Percentiles rank a stretch among this genome's conserved stretches.
Conservation (phyloP, 345 rosid genomes). For the Odontarrhena argentea region DNA sequence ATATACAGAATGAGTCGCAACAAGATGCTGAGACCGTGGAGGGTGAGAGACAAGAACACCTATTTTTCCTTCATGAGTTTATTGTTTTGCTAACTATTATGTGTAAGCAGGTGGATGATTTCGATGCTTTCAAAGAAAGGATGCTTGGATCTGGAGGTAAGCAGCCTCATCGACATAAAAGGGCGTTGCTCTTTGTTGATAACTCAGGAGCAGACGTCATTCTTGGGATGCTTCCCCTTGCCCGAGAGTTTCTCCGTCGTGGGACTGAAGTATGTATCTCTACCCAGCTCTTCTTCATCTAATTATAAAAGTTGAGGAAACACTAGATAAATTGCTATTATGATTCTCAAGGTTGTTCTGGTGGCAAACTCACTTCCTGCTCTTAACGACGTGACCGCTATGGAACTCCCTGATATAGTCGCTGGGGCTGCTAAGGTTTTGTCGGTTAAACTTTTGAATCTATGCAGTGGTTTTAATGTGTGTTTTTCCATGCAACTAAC, state of each 20-base stretch:
- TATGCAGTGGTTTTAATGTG: not conserved
- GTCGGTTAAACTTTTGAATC: not conserved
- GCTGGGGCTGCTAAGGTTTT: slow-evolving; percentile 97
- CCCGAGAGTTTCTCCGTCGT: slow-evolving; percentile 88
- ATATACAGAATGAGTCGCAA: slow-evolving; percentile 98
- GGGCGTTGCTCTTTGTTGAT: slow-evolving; percentile 96
- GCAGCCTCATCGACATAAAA: slow-evolving; percentile 75
- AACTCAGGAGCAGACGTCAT: slow-evolving; percentile 95
- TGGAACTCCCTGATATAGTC: slow-evolving; percentile 96
- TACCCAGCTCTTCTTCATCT: slow-evolving; percentile 9
- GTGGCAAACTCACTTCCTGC: slow-evolving; percentile 99
- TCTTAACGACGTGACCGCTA: slow-evolving; percentile 90
- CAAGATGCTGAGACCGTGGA: slow-evolving; percentile 99
- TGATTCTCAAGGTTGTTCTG: slow-evolving; percentile 77
- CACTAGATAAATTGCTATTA: slow-evolving; percentile 18
- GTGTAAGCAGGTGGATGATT: slow-evolving; percentile 79
- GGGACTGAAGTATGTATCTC: slow-evolving; percentile 80
- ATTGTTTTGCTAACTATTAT: not conserved
- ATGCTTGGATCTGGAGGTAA: slow-evolving; percentile 70
- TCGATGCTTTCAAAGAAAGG: slow-evolving; percentile 84
- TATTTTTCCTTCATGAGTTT: not conserved
- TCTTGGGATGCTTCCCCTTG: slow-evolving; percentile 97
- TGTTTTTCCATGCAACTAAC: slow-evolving; percentile 7
- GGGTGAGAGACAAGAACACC: slow-evolving; percentile 52
- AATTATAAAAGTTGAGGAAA: slow-evolving; percentile 1